Base-by-base conservation (phyloP, 208 protist genomes). In the Tritrichomonas musculus region DNA sequence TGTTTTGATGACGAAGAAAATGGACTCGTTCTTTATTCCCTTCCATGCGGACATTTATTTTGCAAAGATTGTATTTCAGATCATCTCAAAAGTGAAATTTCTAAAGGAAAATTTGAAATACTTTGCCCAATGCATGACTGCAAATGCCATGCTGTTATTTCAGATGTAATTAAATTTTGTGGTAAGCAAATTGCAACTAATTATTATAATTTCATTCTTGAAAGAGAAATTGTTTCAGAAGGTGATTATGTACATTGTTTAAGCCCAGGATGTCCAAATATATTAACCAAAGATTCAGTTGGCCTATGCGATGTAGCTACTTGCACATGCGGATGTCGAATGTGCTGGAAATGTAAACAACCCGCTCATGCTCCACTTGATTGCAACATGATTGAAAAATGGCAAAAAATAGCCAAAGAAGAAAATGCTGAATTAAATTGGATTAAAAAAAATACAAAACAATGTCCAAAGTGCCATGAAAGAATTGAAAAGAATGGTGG, bases 401-500 rank as follows among this genome's bases (percentile, higher is more conserved):
- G 77, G 77, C 41, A 20, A 1, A 20, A 88, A 11, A 88, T 88
- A 13, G 41, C 73, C 8, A 33, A 88, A 11, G 27, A 20, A 5
- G 77, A 88, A 8, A 39, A 33, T 2, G 25, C 57, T 50, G 5
- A 64, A n/a, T 50, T 33, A 0, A 27, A 69, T 27, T 64, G 55
- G 88, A 64, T 92, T 50, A 5, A 72, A 22, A 22, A 64, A 92
- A 92, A 92, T 27, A 69, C 57, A n/a, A 64, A 92, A n/a, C 50
- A 20, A 44, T 92, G 88, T 92, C 88, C 88, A 0, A 92, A 92
- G 22, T 92, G 88, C 49, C 9, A 69, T n/a, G 22, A 36, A n/a
- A 11, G 88, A 30, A 92, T 92, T 11, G 88, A 92, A 73, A 92
- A 92, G 39, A 92, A 69, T 33, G 88, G 57, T 50, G 88, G 88